These are phyloP conservation scores for Strobilomyces dryophilus DNA, from an alignment of 768 basidiomycete species.

Conservation along the genomic window DNA sequence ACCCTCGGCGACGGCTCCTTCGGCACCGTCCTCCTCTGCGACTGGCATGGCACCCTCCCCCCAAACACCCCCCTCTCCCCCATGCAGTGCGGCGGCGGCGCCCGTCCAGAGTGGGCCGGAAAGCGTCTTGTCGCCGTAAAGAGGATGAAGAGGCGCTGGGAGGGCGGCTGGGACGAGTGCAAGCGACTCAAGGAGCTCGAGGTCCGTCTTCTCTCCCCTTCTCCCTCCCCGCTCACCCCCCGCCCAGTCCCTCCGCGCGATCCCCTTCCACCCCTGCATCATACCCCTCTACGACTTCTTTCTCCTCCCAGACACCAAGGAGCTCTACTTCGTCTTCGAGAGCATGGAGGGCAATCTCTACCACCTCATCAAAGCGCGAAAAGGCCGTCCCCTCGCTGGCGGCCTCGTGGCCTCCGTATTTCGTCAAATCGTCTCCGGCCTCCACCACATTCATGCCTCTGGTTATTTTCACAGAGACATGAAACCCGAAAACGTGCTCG, in stretches of 20 bases:
- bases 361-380: conserved; percentile 96
- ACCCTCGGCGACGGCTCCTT: conserved; percentile 98
- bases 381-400: conserved; percentile 92
- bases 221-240: conserved; percentile 13
- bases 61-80: conserved; percentile 87
- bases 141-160: conserved; percentile 97
- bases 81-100: conserved; percentile 93
- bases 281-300: conserved; percentile 99
- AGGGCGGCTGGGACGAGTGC: conserved; percentile 98
- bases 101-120: conserved; percentile 89
- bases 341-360: conserved; percentile 99
- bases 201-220: conserved; percentile 45
- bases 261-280: conserved; percentile 94
- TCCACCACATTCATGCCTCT: conserved; percentile 86
- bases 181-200: conserved; percentile 92
- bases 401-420: conserved; percentile 96
- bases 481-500: conserved; percentile 99
- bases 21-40: conserved; percentile 97
- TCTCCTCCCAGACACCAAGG: conserved; percentile 90
- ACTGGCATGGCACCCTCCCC: conserved; percentile 96
- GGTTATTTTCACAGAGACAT: conserved; percentile 99
- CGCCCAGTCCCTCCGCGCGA: conserved; percentile 83
- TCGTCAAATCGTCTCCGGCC: conserved; percentile 83
- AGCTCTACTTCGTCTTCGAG: conserved; percentile 99
- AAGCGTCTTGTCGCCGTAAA: conserved; percentile 96